Evolutionary conservation across 1,139 yeast species (phyloP), one percentile per base, ranked within the genome.

Genomic region (Candida buenavistaensis): DNA sequence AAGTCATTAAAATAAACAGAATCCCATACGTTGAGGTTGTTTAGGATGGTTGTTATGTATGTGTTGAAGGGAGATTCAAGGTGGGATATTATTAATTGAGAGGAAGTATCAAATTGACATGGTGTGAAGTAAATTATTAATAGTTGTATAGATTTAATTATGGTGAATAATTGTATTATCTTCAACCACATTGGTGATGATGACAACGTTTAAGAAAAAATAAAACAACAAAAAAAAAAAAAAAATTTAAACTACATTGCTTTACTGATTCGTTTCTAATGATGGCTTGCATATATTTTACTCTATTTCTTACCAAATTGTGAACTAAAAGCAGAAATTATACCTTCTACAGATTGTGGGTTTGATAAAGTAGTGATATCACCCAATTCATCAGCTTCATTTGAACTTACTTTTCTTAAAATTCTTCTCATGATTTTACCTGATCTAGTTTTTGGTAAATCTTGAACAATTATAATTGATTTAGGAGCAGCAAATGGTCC

Each of bases 401-500:
- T 78, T 36, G 92, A 77, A 30, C 92, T 81, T 44, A 92, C 73
- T 74, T 92, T 92, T 72, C 98, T 83, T 67, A 92, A 77, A 52
- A 92, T 86, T 73, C 98, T 86, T 76, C 98, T 85, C 96, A 92
- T 90, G 62, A 92, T 90, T 78, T 92, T 92, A 55, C 98, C 98
- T 20, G 96, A 88, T 71, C 98, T 80, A 23, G 98, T 92, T 78
- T 89, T 90, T 64, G 98, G 98, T 63, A 92, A 78, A 57, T 92
- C 98, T 40, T 75, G 78, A 38, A 92, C 96, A 44, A 89, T 71
- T 45, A 90, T 79, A 38, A 90, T 90, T 29, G 85, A 73, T 70
- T 90, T 90, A 62, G 98, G 98, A 39, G 97, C 95, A 28, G 98
- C 98, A 66, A 92, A 92, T 38, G 98, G 98, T 37, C 98, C 98